Conservation (phyloP, 1,284 basidiomycete species). For the Melampsora americana region DNA sequence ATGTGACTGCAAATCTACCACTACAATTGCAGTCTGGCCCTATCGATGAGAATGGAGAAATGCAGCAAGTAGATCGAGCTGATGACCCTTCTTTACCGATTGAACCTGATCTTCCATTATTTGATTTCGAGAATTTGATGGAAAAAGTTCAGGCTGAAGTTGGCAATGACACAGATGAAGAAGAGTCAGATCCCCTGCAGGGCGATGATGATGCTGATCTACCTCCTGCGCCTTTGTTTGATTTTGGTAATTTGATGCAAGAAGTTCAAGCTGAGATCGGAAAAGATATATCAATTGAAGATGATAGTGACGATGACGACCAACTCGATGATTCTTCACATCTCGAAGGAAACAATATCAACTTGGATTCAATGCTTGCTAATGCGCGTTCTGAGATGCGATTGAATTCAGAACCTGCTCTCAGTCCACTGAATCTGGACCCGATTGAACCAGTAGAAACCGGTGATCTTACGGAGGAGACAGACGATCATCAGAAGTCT, state of each 20-base stretch:
- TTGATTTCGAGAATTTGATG: conserved; percentile 30
- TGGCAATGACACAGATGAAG: conserved; percentile 3
- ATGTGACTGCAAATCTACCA: conserved; percentile 35
- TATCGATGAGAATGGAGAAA: neutral
- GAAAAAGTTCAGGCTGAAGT: conserved; percentile 31
- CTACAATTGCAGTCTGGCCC: neutral
- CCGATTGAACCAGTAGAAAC: neutral
- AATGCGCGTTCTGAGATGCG: conserved; percentile 13
- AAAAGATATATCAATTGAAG: neutral
- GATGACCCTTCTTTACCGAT: neutral
- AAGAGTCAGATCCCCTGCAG: neutral
- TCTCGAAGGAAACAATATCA: conserved; percentile 12
- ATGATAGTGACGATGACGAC: conserved; percentile 14
- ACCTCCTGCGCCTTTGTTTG: conserved; percentile 7
- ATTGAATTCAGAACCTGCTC: neutral
- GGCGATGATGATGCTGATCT: conserved; percentile 3
- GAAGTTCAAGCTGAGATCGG: conserved; percentile 29
- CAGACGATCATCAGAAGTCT: neutral
- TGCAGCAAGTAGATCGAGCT: conserved; percentile 18
- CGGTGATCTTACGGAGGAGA: neutral
- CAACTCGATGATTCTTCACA: neutral
- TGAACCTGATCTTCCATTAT: conserved; percentile 7
- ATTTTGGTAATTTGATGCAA: conserved; percentile 28
- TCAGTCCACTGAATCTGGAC: neutral
- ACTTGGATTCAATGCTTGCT: conserved; percentile 31